These are phyloP conservation scores for Endotrypanum monterogeii DNA, from an alignment of 208 protist species.

Conservation along the genomic window DNA sequence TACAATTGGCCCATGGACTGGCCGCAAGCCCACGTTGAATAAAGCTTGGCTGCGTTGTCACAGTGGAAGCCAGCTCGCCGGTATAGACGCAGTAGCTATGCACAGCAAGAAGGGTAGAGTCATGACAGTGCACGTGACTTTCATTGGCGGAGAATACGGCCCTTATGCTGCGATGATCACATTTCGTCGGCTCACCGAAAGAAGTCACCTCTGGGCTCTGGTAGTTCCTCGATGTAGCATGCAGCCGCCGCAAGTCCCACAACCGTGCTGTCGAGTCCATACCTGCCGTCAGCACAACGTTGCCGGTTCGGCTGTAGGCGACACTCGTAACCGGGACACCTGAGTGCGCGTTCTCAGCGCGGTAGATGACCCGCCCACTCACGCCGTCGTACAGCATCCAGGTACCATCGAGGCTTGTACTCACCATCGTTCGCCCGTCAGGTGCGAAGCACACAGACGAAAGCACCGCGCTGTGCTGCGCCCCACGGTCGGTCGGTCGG, in stretches of 20 bases:
- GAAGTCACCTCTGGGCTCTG: conserved; percentile 54
- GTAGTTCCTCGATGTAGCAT: conserved; percentile 26
- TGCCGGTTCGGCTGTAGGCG: conserved; percentile 77
- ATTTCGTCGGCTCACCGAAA: conserved; percentile 79
- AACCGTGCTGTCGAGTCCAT: conserved; percentile 83
- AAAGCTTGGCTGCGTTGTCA: conserved; percentile 62
- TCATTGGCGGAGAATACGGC: conserved; percentile 76
- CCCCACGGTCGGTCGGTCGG: conserved; percentile 21
- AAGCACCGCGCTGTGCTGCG: conserved; percentile 71
- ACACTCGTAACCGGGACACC: conserved; percentile 82
- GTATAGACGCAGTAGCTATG: conserved; percentile 77
- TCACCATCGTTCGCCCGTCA: conserved; percentile 70
- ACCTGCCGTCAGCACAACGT: conserved; percentile 77
- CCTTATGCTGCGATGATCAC: conserved; percentile 71
- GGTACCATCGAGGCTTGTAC: conserved; percentile 69
- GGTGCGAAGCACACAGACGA: conserved; percentile 54
- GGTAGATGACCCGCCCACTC: conserved; percentile 63
- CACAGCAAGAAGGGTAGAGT: conserved; percentile 58
- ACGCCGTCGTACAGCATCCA: conserved; percentile 80
- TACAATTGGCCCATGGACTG: conserved; percentile 52
- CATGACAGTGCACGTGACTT: conserved; percentile 71
- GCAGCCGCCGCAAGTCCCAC: conserved; percentile 74
- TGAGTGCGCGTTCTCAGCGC: conserved; percentile 65
- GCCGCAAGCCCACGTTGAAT: conserved; percentile 63
- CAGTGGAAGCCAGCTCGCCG: conserved; percentile 51